Evolutionary conservation across 73 alveolate species (phyloP).

Genomic region (Paramecium sexaurelia): DNA sequence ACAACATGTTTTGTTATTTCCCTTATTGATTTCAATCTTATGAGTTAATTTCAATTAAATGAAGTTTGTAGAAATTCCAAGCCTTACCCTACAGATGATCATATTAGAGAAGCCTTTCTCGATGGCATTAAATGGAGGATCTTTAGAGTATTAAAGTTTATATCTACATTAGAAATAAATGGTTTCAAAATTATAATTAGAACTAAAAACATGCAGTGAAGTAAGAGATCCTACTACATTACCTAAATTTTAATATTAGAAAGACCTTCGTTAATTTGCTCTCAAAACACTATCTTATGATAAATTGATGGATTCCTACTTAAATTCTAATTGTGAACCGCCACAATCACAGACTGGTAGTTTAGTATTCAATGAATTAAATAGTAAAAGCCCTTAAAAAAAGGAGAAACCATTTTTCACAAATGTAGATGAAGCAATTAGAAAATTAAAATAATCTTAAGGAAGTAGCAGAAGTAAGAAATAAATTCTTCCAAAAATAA

Average conservation of each 20-base stretch:
- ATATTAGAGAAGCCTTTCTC: conserved; percentile 59
- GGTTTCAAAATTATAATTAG: conserved; percentile 45
- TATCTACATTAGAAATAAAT: conserved; percentile 31
- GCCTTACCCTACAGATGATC: conserved; percentile 65
- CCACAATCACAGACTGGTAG: neutral
- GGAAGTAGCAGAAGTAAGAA: neutral
- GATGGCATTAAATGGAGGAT: conserved; percentile 63
- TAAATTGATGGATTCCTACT: conserved; percentile 22
- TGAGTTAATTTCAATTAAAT: conserved; percentile 25
- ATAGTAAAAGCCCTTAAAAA: neutral
- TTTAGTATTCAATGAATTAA: neutral
- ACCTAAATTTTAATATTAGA: conserved; percentile 2
- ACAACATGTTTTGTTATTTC: conserved; percentile 38
- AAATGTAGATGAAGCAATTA: conserved; percentile 13
- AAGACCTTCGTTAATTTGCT: conserved; percentile 39
- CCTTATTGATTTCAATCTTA: conserved; percentile 40
- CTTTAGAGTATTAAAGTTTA: neutral
- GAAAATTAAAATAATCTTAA: conserved; percentile 23
- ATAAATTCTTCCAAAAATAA: conserved; percentile 35
- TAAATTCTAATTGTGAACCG: neutral
- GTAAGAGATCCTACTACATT: conserved; percentile 41
- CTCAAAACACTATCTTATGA: conserved; percentile 56
- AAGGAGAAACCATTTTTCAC: conserved; percentile 36
- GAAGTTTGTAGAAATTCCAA: conserved; percentile 53
- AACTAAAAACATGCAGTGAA: conserved; percentile 35